phyloP scores from a whole-genome alignment of 805 yeast species.

The Candida morakotiae region DNA sequence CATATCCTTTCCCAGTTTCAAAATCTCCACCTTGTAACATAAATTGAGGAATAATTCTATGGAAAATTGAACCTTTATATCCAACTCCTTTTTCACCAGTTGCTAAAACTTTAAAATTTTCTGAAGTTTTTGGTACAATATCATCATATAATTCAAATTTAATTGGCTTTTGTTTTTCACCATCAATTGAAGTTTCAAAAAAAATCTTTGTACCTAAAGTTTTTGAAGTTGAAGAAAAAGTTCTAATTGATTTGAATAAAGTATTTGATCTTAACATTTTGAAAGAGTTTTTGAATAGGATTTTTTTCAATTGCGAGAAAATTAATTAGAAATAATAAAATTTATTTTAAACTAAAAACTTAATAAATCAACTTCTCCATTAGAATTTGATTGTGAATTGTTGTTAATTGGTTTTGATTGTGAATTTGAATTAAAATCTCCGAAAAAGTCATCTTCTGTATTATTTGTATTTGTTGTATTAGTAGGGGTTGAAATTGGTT shows the following conservation, averaged over 20 bases:
- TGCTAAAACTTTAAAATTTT: conserved; percentile 90
- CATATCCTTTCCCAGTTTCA: conserved; percentile 43
- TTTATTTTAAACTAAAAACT: conserved; percentile 31
- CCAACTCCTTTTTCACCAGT: conserved; percentile 51
- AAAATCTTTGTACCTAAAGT: conserved; percentile 51
- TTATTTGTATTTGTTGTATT: conserved; percentile 1
- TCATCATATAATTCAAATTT: conserved; percentile 67
- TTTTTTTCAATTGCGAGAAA: conserved; percentile 3
- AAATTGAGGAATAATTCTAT: conserved; percentile 45
- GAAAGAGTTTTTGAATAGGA: conserved; percentile 7
- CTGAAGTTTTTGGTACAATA: conserved; percentile 92
- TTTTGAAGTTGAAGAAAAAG: conserved; percentile 46
- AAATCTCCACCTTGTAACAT: conserved; percentile 50
- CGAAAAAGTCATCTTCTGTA: conserved; percentile 26
- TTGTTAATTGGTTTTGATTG: conserved; percentile 7
- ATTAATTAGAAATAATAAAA: not conserved
- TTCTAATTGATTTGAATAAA: conserved; percentile 28
- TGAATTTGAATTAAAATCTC: conserved; percentile 24
- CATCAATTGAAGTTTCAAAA: conserved; percentile 55
- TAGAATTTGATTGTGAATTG: conserved; percentile 11
- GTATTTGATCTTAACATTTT: conserved; percentile 17
- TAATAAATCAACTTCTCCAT: conserved; percentile 47
- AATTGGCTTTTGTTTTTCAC: conserved; percentile 39
- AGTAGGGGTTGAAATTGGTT: conserved; percentile 4
- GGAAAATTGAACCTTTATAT: conserved; percentile 42